A percentile compares a stretch with the other conserved stretches of the same genome.
Conservation (phyloP, 345 rosid genomes). For the Leavenworthia alabamica region DNA sequence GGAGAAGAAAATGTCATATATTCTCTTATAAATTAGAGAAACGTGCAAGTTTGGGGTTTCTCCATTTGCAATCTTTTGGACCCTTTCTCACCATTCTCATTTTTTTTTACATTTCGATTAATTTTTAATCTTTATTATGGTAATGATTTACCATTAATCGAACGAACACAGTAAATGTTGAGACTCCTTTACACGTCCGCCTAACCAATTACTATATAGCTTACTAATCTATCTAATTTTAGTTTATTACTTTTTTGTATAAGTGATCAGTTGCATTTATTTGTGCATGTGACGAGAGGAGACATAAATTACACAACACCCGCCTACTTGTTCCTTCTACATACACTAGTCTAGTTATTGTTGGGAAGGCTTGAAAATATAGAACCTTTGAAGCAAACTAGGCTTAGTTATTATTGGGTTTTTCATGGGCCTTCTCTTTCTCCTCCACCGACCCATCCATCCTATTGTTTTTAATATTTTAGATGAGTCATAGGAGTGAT, state of each 20-base stretch:
- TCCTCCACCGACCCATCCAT: background rate
- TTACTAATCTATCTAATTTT: background rate
- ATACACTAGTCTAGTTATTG: background rate
- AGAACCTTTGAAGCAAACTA: background rate
- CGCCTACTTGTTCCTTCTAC: constrained; percentile 20
- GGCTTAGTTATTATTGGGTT: background rate
- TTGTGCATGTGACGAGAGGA: constrained; percentile 10
- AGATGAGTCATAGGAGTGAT: no score
- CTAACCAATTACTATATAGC: constrained; percentile 6
- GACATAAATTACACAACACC: constrained; percentile 24
- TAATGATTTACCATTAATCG: background rate
- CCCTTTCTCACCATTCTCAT: background rate
- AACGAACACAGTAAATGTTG: constrained; percentile 15
- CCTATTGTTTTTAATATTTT: background rate
- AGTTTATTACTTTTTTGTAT: background rate
- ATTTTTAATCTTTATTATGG: background rate
- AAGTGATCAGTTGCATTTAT: constrained; percentile 10
- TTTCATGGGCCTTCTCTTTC: background rate
- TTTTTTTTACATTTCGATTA: background rate
- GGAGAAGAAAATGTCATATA: constrained; percentile 19
- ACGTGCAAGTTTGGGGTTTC: constrained; percentile 31
- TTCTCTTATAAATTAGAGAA: background rate
- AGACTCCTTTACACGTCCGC: constrained; percentile 8
- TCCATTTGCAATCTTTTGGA: constrained; percentile 14
- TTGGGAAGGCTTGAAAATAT: background rate